A percentile compares a stretch with the other conserved stretches of the same genome.
phyloP scores from a whole-genome alignment of 202 grass and related monocot species.

The Carex sylvatica region DNA sequence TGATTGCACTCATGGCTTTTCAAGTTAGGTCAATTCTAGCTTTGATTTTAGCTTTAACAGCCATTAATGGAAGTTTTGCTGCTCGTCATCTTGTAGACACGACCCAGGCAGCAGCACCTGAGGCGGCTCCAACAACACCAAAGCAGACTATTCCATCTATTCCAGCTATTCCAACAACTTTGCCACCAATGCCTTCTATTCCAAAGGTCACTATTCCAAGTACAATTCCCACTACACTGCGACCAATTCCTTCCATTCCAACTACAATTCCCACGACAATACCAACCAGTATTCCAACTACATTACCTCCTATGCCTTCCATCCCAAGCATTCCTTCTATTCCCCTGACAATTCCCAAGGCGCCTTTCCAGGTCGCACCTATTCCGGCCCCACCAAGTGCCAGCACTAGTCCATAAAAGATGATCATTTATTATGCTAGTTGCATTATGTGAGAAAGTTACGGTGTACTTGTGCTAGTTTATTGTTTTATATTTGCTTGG shows the following conservation, averaged over 20 bases:
- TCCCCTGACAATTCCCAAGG: constrained; percentile 48
- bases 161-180: constrained; percentile 40
- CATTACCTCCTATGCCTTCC: constrained; percentile 51
- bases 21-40: constrained; percentile 27
- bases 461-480: background rate
- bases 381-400: constrained; percentile 44
- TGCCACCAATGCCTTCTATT: constrained; percentile 48
- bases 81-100: constrained; percentile 55
- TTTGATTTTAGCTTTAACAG: constrained; percentile 40
- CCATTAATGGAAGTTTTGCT: constrained; percentile 43
- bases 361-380: constrained; percentile 53
- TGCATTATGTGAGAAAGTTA: background rate
- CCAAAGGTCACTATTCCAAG: constrained; percentile 34
- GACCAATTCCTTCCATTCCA: constrained; percentile 35
- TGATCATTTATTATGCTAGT: background rate
- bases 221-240: constrained; percentile 20
- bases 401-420: constrained; percentile 47
- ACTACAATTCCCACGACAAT: too few species aligned
- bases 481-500: background rate
- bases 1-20: constrained; percentile 39
- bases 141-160: constrained; percentile 33
- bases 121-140: constrained; percentile 27
- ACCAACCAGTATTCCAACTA: background rate
- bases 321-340: constrained; percentile 43
- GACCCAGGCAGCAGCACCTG: constrained; percentile 25